A percentile compares a stretch with the other conserved stretches of the same genome.
Conservation (phyloP, 805 yeast species). For the Pichia rugopelliculosa region DNA sequence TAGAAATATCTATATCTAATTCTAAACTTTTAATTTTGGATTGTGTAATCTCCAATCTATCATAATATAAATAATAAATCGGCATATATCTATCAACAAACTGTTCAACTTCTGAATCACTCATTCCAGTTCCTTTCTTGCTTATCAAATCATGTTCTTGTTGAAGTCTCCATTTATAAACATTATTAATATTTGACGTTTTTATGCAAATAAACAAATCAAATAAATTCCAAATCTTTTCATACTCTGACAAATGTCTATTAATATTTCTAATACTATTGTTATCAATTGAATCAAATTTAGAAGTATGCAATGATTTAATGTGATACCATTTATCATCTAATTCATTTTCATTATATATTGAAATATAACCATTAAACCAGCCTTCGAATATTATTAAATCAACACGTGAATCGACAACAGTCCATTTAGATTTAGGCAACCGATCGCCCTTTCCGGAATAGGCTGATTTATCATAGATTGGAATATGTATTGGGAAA, state of each 20-base stretch:
- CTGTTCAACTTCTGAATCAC: slow-evolving; percentile 53
- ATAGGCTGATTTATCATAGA: slow-evolving; percentile 68
- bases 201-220: slow-evolving; percentile 55
- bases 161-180: slow-evolving; percentile 72
- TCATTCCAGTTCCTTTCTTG: slow-evolving; percentile 67
- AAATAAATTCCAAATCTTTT: slow-evolving; percentile 47
- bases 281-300: slow-evolving; percentile 14
- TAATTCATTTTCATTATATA: slow-evolving; percentile 27
- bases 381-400: slow-evolving; percentile 86
- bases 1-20: slow-evolving; percentile 9
- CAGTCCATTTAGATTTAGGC: slow-evolving; percentile 33
- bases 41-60: slow-evolving; percentile 10
- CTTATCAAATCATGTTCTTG: slow-evolving; percentile 59
- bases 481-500: slow-evolving; percentile 41
- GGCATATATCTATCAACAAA: slow-evolving; percentile 89
- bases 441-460: slow-evolving; percentile 76
- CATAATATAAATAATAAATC: slow-evolving; percentile 63
- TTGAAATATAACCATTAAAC: slow-evolving; percentile 71
- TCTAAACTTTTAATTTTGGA: slow-evolving; percentile 6
- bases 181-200: slow-evolving; percentile 53
- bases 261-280: slow-evolving; percentile 39
- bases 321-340: slow-evolving; percentile 22
- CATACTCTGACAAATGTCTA: slow-evolving; percentile 42
- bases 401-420: slow-evolving; percentile 36
- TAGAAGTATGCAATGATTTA: slow-evolving; percentile 13